Evolutionary conservation across 768 basidiomycete genomes (phyloP), one percentile per base, ranked within the genome.

Genomic region (Tephrocybe rancida): DNA sequence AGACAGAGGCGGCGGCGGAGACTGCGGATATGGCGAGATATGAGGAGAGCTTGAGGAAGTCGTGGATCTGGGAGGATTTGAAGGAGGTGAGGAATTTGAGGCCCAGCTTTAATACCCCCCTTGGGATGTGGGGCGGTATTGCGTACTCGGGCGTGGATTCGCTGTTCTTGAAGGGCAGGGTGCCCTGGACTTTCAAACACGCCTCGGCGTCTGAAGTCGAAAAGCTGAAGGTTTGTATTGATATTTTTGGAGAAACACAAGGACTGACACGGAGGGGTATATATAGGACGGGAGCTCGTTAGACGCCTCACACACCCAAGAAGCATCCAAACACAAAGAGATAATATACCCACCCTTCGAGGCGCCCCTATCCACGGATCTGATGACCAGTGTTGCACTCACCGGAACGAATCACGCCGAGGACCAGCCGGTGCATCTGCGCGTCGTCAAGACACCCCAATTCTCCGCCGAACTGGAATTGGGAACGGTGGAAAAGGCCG

Each of bases 331-430:
- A 39, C 87, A 82, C 67, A 77, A 80, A 60, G 90, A 90, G 0
- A 95, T 95, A 62, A 78, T 84, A 5, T 97, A 98, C 70, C 95
- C 95, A 0, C 72, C 85, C 4, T 92, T 90, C 47, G 86, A 98
- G 66, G 85, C 95, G 1, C 91, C 93, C 6, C 75, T 98, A 13
- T 93, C 92, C 5, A 98, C 96, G 25, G 96, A 98, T 67, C 76
- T 99, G 63, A 78, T 98, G 68, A 98, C 93, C 0, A 90, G 89
- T 29, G 81, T 99, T 32, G 80, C 90, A 2, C 79, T 97, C 39
- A 97, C 96, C 6, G 92, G 90, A 0, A 98, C 96, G 14, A 96
- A 96, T 65, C 96, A 98, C 64, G 87, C 90, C n/a, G 96, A 99
- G 67, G 94, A 98, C 67, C 94, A 98, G 67, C 93, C 88, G 2